Evolutionary conservation across 2,329 filamentous ascomycete genomes (phyloP).

Genomic region (Corinectria fuckeliana): DNA sequence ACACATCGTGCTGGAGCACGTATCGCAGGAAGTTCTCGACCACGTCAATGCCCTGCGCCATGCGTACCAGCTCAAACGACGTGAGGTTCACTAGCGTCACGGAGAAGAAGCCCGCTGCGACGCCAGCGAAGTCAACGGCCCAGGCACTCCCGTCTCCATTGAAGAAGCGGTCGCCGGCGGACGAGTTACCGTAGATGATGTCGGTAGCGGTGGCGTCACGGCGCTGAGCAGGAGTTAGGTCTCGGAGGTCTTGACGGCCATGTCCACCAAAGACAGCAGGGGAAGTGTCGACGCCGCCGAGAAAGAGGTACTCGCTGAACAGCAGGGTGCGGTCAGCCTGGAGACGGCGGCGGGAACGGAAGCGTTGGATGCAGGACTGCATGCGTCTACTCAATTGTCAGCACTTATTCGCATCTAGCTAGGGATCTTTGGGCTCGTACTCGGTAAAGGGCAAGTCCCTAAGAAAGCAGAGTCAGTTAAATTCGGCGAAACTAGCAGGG

Average conservation of each 20-base stretch:
- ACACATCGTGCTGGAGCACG: constrained; percentile 82
- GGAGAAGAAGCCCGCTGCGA: constrained; percentile 81
- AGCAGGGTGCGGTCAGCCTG: constrained; percentile 65
- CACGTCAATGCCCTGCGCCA: constrained; percentile 68
- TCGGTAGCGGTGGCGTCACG: constrained; percentile 69
- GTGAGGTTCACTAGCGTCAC: constrained; percentile 61
- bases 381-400: constrained; percentile 67
- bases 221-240: constrained; percentile 66
- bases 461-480: not conserved
- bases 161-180: constrained; percentile 55
- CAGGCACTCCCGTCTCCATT: constrained; percentile 63
- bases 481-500: not conserved
- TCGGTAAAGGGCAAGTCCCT: constrained; percentile 62
- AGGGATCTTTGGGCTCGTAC: constrained; percentile 52
- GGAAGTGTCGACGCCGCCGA: constrained; percentile 77
- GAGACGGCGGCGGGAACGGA: constrained; percentile 77
- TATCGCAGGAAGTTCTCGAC: constrained; percentile 91
- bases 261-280: constrained; percentile 66
- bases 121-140: constrained; percentile 79
- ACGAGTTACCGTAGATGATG: constrained; percentile 57
- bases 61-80: constrained; percentile 59
- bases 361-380: constrained; percentile 84
- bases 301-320: constrained; percentile 81
- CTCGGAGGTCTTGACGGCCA: constrained; percentile 58
- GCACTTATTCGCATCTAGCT: constrained; percentile 1